Evolutionary conservation across 1,284 basidiomycete species (phyloP), one percentile per base, ranked within the genome.

Genomic region (Athelia psychrophila): DNA sequence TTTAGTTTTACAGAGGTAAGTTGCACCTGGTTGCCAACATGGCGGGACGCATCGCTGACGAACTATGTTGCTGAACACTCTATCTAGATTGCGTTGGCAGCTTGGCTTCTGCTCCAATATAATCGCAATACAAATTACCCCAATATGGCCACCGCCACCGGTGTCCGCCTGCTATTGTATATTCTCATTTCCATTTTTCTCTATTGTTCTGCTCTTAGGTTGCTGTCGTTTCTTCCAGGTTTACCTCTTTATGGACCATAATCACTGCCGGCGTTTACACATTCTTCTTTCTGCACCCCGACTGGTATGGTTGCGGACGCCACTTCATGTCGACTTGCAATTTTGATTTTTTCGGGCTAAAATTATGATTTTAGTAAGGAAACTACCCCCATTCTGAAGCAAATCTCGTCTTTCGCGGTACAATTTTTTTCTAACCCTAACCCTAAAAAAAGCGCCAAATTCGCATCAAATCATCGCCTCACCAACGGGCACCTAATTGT

Each of bases 61-160:
- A 24, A 48, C 44, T 24, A 13, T 16, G 15, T 40, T 23, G 5
- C 5, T 48, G 23, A 23, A 47, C 48, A 32, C 32, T 27, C 27
- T 51, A n/a, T 38, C n/a, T 48, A 84, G 82, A 63, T 78, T 19
- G 78, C 79, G 3, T 65, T 78, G 30, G 64, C 76, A 42, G 76
- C 72, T 53, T 84, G 83, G 82, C 64, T 84, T 42, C 60, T 83
- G 25, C 61, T 79, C 6, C 79, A 83, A 60, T 83, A 78, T 60
- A 65, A 66, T 32, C 74, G 74, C 60, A 74, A 76, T 50, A 58
- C 69, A 48, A 80, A 79, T 42, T 77, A 73, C 52, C 79, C 83
- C 2, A 74, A 74, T 55, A 15, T 62, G 3, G 63, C 65, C 24
- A 68, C 70, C 19, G 69, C 70, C 24, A 72, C 60, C 6, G 77